phyloP scores from a whole-genome alignment of 2,329 filamentous ascomycete species.

The Daldinia sp. region DNA sequence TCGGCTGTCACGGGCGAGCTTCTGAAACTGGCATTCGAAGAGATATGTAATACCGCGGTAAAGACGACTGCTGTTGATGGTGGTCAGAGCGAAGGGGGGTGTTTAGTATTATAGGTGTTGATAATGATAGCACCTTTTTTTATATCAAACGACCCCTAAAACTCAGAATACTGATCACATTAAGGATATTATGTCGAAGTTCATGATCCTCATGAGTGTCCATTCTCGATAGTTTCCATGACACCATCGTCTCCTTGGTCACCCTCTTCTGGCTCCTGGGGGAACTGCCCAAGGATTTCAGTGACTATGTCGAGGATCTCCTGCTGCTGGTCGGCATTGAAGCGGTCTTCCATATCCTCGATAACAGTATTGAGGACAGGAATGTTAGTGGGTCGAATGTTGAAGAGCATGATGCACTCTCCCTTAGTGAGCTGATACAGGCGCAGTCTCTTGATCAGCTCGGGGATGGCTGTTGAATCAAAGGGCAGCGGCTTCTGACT shows the following conservation, averaged over 20 bases:
- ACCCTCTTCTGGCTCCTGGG: slow-evolving; percentile 50
- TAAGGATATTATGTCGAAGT: neutral
- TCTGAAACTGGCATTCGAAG: slow-evolving; percentile 68
- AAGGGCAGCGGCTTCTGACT: slow-evolving; percentile 67
- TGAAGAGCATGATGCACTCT: slow-evolving; percentile 76
- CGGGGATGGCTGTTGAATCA: slow-evolving; percentile 62
- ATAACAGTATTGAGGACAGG: slow-evolving; percentile 72
- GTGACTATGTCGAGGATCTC: slow-evolving; percentile 68
- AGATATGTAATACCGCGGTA: slow-evolving; percentile 69
- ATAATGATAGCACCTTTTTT: neutral
- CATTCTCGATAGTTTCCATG: slow-evolving; percentile 53
- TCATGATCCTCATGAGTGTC: slow-evolving; percentile 6
- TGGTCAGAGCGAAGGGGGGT: slow-evolving; percentile 68
- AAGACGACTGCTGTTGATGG: slow-evolving; percentile 60
- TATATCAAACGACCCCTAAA: neutral
- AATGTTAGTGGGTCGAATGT: slow-evolving; percentile 69
- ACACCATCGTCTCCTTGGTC: slow-evolving; percentile 49
- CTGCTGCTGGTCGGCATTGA: slow-evolving; percentile 69
- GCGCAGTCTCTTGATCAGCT: slow-evolving; percentile 67
- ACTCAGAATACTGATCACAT: neutral
- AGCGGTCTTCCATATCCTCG: slow-evolving; percentile 73
- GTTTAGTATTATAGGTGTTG: slow-evolving; percentile 49
- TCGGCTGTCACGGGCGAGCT: slow-evolving; percentile 71
- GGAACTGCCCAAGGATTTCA: slow-evolving; percentile 69
- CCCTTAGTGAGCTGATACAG: slow-evolving; percentile 74